Percentiles rank a stretch among this genome's conserved stretches.
These are phyloP conservation scores for Anethum foeniculum DNA, from an alignment of 140 eudicot genomes.

Conservation along the genomic window DNA sequence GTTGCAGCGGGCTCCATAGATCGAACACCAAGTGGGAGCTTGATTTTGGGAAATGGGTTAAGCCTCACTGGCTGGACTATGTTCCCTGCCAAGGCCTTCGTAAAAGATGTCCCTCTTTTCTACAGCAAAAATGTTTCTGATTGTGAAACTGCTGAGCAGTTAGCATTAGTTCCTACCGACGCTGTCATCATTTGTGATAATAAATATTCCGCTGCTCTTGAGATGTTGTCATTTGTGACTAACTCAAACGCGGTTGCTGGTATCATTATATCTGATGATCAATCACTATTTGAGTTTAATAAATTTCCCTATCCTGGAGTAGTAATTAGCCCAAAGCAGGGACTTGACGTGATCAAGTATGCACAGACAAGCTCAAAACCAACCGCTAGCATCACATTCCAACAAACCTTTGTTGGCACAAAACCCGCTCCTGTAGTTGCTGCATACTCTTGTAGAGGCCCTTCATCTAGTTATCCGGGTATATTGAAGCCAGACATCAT, in stretches of 20 bases:
- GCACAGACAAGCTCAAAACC: background rate
- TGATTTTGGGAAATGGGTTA: slow-evolving; percentile 27
- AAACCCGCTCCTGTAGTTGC: background rate
- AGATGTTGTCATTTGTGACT: background rate
- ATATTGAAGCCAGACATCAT: slow-evolving; percentile 28
- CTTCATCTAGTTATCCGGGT: background rate
- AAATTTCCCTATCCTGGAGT: background rate
- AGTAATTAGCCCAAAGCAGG: background rate
- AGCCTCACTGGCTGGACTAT: slow-evolving; percentile 25
- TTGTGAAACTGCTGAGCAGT: slow-evolving; percentile 13
- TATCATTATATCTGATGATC: background rate
- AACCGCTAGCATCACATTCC: background rate
- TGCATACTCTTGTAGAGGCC: background rate
- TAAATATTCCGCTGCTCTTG: background rate
- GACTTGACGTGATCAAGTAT: background rate
- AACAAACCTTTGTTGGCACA: slow-evolving; percentile 9
- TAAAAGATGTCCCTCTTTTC: slow-evolving; percentile 13
- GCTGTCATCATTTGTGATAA: slow-evolving; percentile 6
- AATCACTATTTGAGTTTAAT: background rate
- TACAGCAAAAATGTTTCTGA: slow-evolving; percentile 21
- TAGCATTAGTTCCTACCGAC: background rate
- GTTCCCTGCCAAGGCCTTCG: slow-evolving; percentile 22
- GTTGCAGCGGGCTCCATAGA: slow-evolving; percentile 25
- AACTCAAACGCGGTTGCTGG: background rate
- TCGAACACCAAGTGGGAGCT: slow-evolving; percentile 18